Evolutionary conservation across 371 early-diverging fungal species (phyloP).

Genomic region (Syncephalis plumigaleata): DNA sequence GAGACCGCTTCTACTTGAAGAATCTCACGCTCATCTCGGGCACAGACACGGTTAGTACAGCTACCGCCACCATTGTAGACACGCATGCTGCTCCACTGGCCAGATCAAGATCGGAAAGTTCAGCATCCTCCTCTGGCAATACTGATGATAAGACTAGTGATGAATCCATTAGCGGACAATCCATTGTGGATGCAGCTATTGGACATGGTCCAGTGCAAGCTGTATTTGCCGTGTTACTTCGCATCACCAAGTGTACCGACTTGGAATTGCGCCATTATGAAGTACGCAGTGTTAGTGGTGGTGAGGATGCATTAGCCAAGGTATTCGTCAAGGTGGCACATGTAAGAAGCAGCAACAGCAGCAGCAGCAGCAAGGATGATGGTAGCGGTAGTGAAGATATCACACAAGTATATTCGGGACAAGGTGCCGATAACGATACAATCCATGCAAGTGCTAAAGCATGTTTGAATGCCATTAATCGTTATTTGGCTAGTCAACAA

Average conservation of each 20-base stretch:
- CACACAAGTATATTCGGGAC: constrained; percentile 36
- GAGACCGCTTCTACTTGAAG: constrained; percentile 1
- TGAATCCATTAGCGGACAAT: constrained; percentile 14
- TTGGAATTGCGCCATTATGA: constrained; percentile 48
- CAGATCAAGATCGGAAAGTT: background rate
- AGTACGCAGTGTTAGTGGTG: constrained; percentile 69
- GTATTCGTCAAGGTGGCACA: constrained; percentile 53
- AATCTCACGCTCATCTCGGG: background rate
- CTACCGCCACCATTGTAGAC: constrained; percentile 60
- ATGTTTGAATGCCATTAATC: constrained; percentile 69
- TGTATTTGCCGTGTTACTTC: constrained; percentile 66
- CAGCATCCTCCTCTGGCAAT: background rate
- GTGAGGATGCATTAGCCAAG: constrained; percentile 71
- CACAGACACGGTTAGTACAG: constrained; percentile 14
- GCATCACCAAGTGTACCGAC: constrained; percentile 37
- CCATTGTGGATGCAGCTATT: constrained; percentile 52
- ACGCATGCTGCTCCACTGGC: background rate
- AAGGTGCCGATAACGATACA: constrained; percentile 67
- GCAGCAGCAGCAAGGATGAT: too few relatives aligned
- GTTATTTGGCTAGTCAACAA: too few relatives aligned
- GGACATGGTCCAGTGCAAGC: constrained; percentile 74
- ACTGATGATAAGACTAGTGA: constrained; percentile 12
- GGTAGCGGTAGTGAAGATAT: constrained; percentile 2
- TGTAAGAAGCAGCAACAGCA: background rate
- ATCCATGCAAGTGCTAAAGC: constrained; percentile 71